A percentile compares a stretch with the other conserved stretches of the same genome.
Conservation (phyloP, 2,329 filamentous ascomycete genomes). For the Colletotrichum sp. region DNA sequence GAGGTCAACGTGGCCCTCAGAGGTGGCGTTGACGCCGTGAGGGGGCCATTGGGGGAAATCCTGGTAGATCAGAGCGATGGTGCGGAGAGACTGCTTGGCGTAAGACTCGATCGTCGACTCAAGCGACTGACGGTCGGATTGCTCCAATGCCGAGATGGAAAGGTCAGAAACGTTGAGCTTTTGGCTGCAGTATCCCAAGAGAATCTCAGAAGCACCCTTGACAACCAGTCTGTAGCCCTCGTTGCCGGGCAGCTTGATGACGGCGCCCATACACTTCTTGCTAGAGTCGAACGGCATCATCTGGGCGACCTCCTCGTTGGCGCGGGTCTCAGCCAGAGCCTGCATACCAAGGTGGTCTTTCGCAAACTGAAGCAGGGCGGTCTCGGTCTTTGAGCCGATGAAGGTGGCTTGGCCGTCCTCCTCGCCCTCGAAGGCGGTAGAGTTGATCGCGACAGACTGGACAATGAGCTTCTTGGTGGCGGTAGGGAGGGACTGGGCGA, state of each 20-base stretch:
- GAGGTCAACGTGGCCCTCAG: constrained; percentile 66
- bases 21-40: constrained; percentile 62
- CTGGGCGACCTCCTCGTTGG: constrained; percentile 51
- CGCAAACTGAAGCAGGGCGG: constrained; percentile 55
- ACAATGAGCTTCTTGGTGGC: constrained; percentile 38
- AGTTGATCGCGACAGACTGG: constrained; percentile 59
- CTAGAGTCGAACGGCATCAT: constrained; percentile 60
- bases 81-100: constrained; percentile 71
- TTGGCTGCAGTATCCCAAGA: constrained; percentile 49
- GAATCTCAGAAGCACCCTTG: constrained; percentile 64
- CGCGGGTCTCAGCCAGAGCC: constrained; percentile 48
- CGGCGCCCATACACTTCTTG: constrained; percentile 62
- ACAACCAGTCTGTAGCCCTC: constrained; percentile 53
- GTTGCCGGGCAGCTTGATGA: constrained; percentile 50
- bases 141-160: constrained; percentile 58
- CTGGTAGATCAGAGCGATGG: constrained; percentile 75
- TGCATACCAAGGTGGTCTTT: constrained; percentile 55
- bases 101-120: constrained; percentile 62
- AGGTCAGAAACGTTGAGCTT: constrained; percentile 46
- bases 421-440: constrained; percentile 60
- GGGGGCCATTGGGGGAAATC: constrained; percentile 76
- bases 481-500: constrained; percentile 24
- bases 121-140: constrained; percentile 52
- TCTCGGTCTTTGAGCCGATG: constrained; percentile 63
- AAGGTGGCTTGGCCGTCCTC: constrained; percentile 50